A percentile compares a stretch with the other conserved stretches of the same genome.
phyloP scores from a whole-genome alignment of 768 basidiomycete species.

The Russula griseocarnosa region DNA sequence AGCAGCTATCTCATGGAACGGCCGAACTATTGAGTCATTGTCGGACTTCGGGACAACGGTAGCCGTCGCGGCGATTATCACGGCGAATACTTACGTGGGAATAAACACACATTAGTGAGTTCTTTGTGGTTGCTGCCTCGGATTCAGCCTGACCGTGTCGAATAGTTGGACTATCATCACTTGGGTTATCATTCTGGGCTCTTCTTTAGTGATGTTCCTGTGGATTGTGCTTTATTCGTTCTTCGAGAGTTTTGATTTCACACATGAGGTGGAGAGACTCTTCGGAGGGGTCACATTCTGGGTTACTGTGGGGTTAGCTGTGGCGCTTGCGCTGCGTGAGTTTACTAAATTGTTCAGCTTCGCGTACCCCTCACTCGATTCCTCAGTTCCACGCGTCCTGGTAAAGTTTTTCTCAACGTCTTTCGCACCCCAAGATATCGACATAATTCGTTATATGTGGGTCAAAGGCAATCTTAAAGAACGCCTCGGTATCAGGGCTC shows the following conservation, averaged over 20 bases:
- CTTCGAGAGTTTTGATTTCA: slow-evolving; percentile 67
- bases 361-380: slow-evolving; percentile 6
- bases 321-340: slow-evolving; percentile 68
- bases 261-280: slow-evolving; percentile 65
- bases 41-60: slow-evolving; percentile 92
- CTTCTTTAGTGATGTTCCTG: slow-evolving; percentile 73
- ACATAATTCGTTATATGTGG: slow-evolving; percentile 92
- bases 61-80: slow-evolving; percentile 78
- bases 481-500: slow-evolving; percentile 62
- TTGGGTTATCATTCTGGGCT: slow-evolving; percentile 77
- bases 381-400: slow-evolving; percentile 78
- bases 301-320: slow-evolving; percentile 68
- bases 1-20: slow-evolving; percentile 67
- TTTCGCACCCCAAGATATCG: slow-evolving; percentile 80
- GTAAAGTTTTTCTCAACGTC: slow-evolving; percentile 65
- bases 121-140: slow-evolving; percentile 25
- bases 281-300: slow-evolving; percentile 82
- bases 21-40: slow-evolving; percentile 71
- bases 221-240: slow-evolving; percentile 90
- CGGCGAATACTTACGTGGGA: slow-evolving; percentile 88
- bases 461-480: slow-evolving; percentile 80
- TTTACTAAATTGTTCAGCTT: slow-evolving; percentile 5
- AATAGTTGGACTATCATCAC: slow-evolving; percentile 77
- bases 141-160: slow-evolving; percentile 7
- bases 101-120: slow-evolving; percentile 86